Percentiles rank a stretch among this genome's conserved stretches.
Evolutionary conservation across 768 basidiomycete species (phyloP).

Genomic region (Plicaturopsis crispa): DNA sequence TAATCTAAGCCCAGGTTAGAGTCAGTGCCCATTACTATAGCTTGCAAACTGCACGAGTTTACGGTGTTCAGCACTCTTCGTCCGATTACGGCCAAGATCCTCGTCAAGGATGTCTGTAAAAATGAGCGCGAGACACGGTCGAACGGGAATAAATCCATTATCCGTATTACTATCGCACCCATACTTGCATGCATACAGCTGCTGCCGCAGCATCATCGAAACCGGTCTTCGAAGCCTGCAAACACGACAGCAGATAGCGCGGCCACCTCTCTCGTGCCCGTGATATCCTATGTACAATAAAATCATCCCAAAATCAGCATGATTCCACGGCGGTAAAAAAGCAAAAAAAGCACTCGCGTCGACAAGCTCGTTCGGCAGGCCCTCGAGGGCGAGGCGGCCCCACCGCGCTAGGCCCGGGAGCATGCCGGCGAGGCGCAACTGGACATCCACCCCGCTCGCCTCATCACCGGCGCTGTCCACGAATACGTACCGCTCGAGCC

Average conservation of each 20-base stretch:
- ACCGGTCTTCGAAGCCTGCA: slow-evolving; percentile 55
- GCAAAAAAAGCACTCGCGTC: slow-evolving; percentile 49
- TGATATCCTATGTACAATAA: slow-evolving; percentile 54
- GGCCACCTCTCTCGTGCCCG: slow-evolving; percentile 54
- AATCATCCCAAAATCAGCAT: slow-evolving; percentile 1
- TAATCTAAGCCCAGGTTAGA: too few relatives aligned
- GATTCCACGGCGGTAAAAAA: slow-evolving; percentile 1
- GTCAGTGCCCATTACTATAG: too few relatives aligned
- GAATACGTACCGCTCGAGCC: slow-evolving; percentile 63
- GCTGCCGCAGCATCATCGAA: too few relatives aligned
- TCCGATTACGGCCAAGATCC: too few relatives aligned
- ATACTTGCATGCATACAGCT: too few relatives aligned
- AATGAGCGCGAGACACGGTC: too few relatives aligned
- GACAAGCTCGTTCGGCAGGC: slow-evolving; percentile 71
- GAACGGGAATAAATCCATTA: too few relatives aligned
- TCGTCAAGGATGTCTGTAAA: too few relatives aligned
- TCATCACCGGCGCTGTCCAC: too few relatives aligned
- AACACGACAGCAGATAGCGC: slow-evolving; percentile 71
- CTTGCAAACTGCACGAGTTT: too few relatives aligned
- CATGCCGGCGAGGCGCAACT: slow-evolving; percentile 69
- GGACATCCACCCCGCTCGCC: slow-evolving; percentile 19
- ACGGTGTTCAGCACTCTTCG: too few relatives aligned
- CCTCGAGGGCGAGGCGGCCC: slow-evolving; percentile 62
- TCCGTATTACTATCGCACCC: too few relatives aligned
- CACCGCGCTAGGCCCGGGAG: slow-evolving; percentile 76